Evolutionary conservation across 805 yeast genomes (phyloP).

Genomic region (Ogataea trehaloabstinens): DNA sequence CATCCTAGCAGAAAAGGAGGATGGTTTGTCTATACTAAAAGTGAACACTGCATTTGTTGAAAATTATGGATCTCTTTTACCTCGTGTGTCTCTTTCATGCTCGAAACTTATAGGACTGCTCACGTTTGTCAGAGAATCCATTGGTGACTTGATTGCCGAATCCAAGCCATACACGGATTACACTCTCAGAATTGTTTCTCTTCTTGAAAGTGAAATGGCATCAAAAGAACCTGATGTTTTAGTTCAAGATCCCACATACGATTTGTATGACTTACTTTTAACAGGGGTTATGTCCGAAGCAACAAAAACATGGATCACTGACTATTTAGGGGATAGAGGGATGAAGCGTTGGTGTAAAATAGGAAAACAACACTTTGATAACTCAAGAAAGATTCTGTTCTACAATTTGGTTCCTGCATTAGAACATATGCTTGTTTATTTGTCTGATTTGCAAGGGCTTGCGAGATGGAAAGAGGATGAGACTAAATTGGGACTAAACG

Average conservation of each 20-base stretch:
- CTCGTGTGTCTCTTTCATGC: conserved; percentile 33
- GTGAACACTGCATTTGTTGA: conserved; percentile 28
- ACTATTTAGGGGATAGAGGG: conserved; percentile 67
- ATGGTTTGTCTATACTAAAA: conserved; percentile 20
- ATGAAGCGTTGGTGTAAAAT: conserved; percentile 51
- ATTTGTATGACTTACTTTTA: conserved; percentile 45
- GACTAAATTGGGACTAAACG: conserved; percentile 18
- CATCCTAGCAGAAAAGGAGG: conserved; percentile 20
- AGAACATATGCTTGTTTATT: conserved; percentile 51
- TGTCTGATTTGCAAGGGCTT: conserved; percentile 42
- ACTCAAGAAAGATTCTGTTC: conserved; percentile 44
- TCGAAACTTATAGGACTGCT: conserved; percentile 36
- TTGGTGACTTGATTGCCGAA: conserved; percentile 29
- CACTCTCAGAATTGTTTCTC: conserved; percentile 32
- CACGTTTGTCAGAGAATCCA: conserved; percentile 33
- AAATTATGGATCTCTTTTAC: conserved; percentile 28
- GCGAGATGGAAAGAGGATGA: conserved; percentile 36
- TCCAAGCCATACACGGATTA: conserved; percentile 38
- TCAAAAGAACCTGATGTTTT: conserved; percentile 5
- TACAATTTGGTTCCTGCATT: conserved; percentile 51
- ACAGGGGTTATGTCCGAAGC: conserved; percentile 53
- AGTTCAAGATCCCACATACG: conserved; percentile 33
- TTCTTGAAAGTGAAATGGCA: conserved; percentile 36
- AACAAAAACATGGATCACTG: conserved; percentile 58
- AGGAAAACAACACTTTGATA: conserved; percentile 52